phyloP scores from a whole-genome alignment of 305 asterid genomes.

The Rubia tinctorum region DNA sequence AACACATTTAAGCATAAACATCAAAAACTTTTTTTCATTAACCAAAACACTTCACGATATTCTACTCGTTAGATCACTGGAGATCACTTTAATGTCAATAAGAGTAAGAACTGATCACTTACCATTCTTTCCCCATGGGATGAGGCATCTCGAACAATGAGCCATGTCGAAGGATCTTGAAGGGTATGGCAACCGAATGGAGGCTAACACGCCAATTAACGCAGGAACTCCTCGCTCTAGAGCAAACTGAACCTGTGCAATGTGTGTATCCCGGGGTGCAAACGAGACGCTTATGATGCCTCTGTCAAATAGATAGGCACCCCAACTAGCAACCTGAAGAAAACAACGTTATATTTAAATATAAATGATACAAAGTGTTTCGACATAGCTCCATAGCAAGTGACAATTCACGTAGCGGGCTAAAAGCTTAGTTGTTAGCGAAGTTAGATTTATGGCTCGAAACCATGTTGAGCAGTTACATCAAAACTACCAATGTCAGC shows the following conservation, averaged over 20 bases:
- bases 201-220: conserved; percentile 74
- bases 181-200: conserved; percentile 79
- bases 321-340: conserved; percentile 92
- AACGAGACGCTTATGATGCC: conserved; percentile 74
- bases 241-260: conserved; percentile 91
- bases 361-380: background rate
- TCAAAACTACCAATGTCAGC: background rate
- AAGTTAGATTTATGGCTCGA: background rate
- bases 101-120: conserved; percentile 16
- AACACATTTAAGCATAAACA: background rate
- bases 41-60: background rate
- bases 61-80: no score
- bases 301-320: conserved; percentile 79
- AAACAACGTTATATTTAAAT: background rate
- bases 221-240: conserved; percentile 98
- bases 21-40: background rate
- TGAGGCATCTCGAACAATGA: conserved; percentile 93
- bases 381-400: background rate
- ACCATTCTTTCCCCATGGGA: conserved; percentile 88
- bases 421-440: background rate
- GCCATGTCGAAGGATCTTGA: conserved; percentile 92
- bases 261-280: conserved; percentile 93
- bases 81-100: background rate
- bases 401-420: background rate
- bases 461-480: background rate